Base-by-base conservation (phyloP, 306 rosid species). In the Lathyrus aphaca region DNA sequence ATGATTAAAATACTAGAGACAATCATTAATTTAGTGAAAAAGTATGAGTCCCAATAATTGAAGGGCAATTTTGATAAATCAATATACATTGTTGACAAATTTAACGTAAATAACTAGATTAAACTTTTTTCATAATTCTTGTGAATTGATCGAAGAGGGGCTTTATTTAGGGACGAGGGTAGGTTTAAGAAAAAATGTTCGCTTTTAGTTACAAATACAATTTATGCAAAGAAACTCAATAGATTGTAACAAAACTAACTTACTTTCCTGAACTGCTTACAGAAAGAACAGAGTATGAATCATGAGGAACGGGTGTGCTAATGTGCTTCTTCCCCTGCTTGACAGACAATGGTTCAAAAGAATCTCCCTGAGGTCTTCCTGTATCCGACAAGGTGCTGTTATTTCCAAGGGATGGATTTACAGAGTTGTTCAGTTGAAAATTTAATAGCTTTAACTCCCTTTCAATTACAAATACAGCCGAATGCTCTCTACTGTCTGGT, bases 251-350 rank as follows among this genome's bases (percentile, higher is more conserved):
- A 79, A 75, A 71, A 51, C 35, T 65, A 78, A 86, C 99, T 87
- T 87, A 95, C 99, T 95, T 95, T 81, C 97, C 99, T 3, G 99
- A 95, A 83, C 92, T 87, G 94, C 99, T 95, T 50, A 91, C 83
- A 74, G 99, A 95, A 76, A 95, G 96, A 73, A 95, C 88, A 5
- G 99, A 95, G 78, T 95, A 83, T 11, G 99, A 91, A 86, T 95
- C 99, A 74, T 95, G 97, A 12, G 97, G 97, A 86, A 91, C 97
- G 50, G 99, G 97, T 40, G 88, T 91, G 74, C 94, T 91, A 66
- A 95, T 91, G 80, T 89, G 96, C 84, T 95, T 95, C 79, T 86
- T 95, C 61, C 77, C 83, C 84, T 91, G 99, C 85, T 95, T 95
- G 84, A 95, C 89, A 38, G 91, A 88, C 77, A 95, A 81, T n/a